Base-by-base conservation (phyloP, 2,329 filamentous ascomycete species). In the Colletotrichum graminicola region DNA sequence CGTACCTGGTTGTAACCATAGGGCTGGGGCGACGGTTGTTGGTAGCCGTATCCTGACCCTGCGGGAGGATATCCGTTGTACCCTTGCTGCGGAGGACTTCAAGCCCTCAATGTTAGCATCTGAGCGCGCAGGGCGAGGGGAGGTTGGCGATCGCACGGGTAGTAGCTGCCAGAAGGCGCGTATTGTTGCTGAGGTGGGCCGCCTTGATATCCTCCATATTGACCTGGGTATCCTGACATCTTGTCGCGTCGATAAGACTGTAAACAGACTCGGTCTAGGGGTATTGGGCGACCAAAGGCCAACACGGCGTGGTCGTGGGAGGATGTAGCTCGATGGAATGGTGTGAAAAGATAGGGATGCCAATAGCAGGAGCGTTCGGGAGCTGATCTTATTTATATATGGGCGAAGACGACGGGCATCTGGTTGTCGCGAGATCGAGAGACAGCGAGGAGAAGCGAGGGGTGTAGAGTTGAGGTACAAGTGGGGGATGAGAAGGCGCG, bases 211-310 rank as follows among this genome's bases (percentile, higher is more conserved):
- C 82, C 82, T 73, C 86, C 86, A 78, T 83, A 82, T 70, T 84
- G 79, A 71, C 86, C 85, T 74, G 88, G 88, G 79, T 90, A 92
- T 77, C 88, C 89, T 75, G 90, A 91, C 90, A 92, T 92, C 67
- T 75, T 76, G 72, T 66, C 14, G 57, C n/a, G 34, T 32, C 41
- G 59, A n/a, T 39, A 47, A 18, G 61, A 47, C 36, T 26, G 54
- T 62, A 45, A 26, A 66, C 49, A 26, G 49, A 34, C 29, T 36
- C 34, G 43, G 23, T 66, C 36, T 51, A 10, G 59, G 23, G 56
- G n/a, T 49, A 21, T 49, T 52, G 21, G 41, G 36, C n/a, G 43
- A 47, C 56, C 29, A 23, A 51, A 36, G 57, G 49, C 43, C 49
- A n/a, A 29, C 4, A 52, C 39, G 61, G 16, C 61, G 43, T 62